Percentiles rank a stretch among this genome's conserved stretches.
Evolutionary conservation across 2,329 filamentous ascomycete genomes (phyloP).

Genomic region (Didymella lethalis): DNA sequence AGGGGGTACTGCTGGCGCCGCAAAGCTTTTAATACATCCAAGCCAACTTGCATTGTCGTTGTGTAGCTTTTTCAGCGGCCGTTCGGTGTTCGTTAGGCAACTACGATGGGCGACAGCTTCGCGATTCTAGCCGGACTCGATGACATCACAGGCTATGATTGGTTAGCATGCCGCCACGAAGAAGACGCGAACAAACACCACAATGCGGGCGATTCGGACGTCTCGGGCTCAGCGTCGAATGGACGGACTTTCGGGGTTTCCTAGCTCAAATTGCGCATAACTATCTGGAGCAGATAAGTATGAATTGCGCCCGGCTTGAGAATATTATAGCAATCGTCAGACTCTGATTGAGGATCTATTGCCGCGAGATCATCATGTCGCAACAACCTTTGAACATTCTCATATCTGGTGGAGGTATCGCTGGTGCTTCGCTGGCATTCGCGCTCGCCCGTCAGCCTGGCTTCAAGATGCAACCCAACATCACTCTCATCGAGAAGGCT

Average conservation of each 20-base stretch:
- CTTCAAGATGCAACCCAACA: conserved; percentile 39
- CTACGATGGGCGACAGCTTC: not conserved
- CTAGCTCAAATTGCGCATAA: not conserved
- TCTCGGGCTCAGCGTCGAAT: not conserved
- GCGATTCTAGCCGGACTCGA: conserved; percentile 6
- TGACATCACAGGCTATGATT: conserved; percentile 14
- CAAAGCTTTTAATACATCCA: not conserved
- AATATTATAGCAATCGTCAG: not conserved
- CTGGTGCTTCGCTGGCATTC: conserved; percentile 50
- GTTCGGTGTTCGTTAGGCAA: conserved; percentile 7
- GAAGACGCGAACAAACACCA: not conserved
- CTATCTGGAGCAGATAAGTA: conserved; percentile 1
- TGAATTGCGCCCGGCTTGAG: not conserved
- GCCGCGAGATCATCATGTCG: conserved; percentile 1
- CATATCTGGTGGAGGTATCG: conserved; percentile 52
- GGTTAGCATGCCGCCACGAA: not conserved
- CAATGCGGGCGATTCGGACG: conserved; percentile 5
- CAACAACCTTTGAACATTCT: conserved; percentile 36
- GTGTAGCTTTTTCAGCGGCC: not conserved
- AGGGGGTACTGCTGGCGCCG: not conserved
- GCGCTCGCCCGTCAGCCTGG: conserved; percentile 40
- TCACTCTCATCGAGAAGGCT: conserved; percentile 57
- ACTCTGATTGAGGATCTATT: not conserved
- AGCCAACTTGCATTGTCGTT: not conserved
- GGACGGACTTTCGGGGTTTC: conserved; percentile 5